These are phyloP conservation scores for Withania somnifera DNA, from an alignment of 305 asterid species.

Conservation along the genomic window DNA sequence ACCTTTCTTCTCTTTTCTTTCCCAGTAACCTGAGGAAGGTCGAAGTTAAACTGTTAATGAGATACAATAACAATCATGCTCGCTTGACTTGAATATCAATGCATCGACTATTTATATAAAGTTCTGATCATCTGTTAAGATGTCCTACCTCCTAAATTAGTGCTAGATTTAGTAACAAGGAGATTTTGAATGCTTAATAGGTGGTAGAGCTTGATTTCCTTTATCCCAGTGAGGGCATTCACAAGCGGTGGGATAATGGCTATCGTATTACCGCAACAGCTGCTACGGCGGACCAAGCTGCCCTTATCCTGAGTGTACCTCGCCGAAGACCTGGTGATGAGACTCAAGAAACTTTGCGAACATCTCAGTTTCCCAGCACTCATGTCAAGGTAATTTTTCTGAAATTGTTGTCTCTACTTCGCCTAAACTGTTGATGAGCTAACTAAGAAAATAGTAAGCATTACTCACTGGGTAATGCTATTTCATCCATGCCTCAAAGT, in stretches of 20 bases:
- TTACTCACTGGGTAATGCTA: not conserved
- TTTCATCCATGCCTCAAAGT: not conserved
- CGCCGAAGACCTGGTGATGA: constrained; percentile 26
- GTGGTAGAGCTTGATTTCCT: constrained; percentile 38
- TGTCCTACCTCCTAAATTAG: not conserved
- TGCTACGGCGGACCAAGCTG: constrained; percentile 33
- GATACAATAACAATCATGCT: not conserved
- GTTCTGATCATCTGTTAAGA: not conserved
- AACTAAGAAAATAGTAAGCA: not conserved
- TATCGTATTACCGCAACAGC: constrained; percentile 31
- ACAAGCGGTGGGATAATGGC: constrained; percentile 31
- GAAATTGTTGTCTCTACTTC: not conserved
- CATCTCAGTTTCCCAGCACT: constrained; percentile 33
- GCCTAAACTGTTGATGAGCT: not conserved
- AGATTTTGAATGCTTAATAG: constrained; percentile 7
- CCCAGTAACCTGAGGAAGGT: not conserved
- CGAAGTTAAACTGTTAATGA: not conserved
- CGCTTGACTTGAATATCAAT: not conserved
- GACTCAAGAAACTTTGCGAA: constrained; percentile 32
- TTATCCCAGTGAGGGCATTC: constrained; percentile 34
- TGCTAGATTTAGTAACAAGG: not conserved
- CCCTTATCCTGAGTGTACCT: constrained; percentile 31
- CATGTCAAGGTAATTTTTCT: constrained; percentile 21
- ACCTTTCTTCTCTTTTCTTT: not conserved
- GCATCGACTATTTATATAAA: not conserved